Conservation (phyloP, 345 rosid species). For the Pistacia integerrima region DNA sequence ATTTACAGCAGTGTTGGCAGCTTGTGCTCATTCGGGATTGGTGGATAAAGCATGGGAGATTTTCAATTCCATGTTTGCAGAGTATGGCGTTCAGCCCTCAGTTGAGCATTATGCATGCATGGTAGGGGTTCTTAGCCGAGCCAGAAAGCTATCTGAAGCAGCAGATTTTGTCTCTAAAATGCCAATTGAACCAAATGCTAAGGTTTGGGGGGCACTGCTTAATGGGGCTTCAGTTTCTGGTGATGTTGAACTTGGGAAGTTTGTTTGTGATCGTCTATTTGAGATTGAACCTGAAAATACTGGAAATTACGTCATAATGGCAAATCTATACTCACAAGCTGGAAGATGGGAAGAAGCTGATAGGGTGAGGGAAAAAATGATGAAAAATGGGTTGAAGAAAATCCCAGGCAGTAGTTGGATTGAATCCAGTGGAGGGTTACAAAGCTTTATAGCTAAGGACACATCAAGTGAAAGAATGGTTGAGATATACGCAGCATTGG, state of each 20-base stretch:
- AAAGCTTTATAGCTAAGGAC: slow-evolving; percentile 49
- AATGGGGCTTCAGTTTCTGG: slow-evolving; percentile 73
- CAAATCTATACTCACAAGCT: slow-evolving; percentile 73
- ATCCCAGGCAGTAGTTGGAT: slow-evolving; percentile 78
- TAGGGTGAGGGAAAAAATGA: slow-evolving; percentile 59
- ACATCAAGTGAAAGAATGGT: slow-evolving; percentile 42
- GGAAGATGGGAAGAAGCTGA: slow-evolving; percentile 93
- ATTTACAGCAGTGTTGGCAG: slow-evolving; percentile 71
- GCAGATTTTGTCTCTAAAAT: slow-evolving; percentile 61
- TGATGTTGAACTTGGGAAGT: slow-evolving; percentile 65
- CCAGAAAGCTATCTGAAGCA: slow-evolving; percentile 73
- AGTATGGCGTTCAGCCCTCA: slow-evolving; percentile 52
- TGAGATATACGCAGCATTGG: slow-evolving; percentile 43
- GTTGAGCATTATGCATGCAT: slow-evolving; percentile 85
- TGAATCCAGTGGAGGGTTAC: slow-evolving; percentile 47
- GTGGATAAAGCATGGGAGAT: slow-evolving; percentile 58
- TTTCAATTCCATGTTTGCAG: slow-evolving; percentile 52
- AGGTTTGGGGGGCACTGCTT: slow-evolving; percentile 89
- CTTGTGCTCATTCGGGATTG: slow-evolving; percentile 75
- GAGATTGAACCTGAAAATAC: slow-evolving; percentile 79
- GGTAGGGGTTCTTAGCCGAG: slow-evolving; percentile 77
- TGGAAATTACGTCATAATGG: slow-evolving; percentile 76
- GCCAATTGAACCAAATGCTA: slow-evolving; percentile 70
- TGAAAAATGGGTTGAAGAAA: slow-evolving; percentile 65
- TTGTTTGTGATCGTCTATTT: slow-evolving; percentile 59